These are phyloP conservation scores for Sonneratia alba DNA, from an alignment of 345 rosid genomes.

Conservation along the genomic window DNA sequence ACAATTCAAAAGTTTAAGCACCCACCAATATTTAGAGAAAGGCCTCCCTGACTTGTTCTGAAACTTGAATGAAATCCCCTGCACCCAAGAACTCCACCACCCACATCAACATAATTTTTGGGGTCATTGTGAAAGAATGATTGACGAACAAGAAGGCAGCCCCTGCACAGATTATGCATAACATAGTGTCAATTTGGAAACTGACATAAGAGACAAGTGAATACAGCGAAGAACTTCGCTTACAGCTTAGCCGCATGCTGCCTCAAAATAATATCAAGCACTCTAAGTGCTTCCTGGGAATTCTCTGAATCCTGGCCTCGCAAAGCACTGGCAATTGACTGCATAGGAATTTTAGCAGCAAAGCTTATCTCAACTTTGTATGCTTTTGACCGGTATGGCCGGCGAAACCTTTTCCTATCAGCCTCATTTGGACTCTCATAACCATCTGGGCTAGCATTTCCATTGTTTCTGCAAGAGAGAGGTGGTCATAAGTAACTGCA, in stretches of 20 bases:
- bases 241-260: slow-evolving; percentile 42
- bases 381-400: slow-evolving; percentile 23
- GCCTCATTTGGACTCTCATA: slow-evolving; percentile 24
- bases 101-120: slow-evolving; percentile 28
- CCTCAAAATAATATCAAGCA: slow-evolving; percentile 37
- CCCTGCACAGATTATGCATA: slow-evolving; percentile 16
- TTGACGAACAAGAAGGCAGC: slow-evolving; percentile 41
- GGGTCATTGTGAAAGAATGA: slow-evolving; percentile 37
- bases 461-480: slow-evolving; percentile 4
- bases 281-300: slow-evolving; percentile 37
- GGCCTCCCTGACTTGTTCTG: slow-evolving; percentile 36
- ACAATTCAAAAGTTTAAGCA: background rate
- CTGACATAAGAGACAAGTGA: background rate
- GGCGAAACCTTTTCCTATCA: slow-evolving; percentile 28
- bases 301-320: slow-evolving; percentile 29
- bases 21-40: slow-evolving; percentile 40
- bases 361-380: slow-evolving; percentile 30
- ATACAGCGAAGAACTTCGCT: background rate
- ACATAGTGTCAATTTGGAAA: no score
- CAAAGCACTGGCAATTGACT: slow-evolving; percentile 29
- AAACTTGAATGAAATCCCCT: slow-evolving; percentile 47
- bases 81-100: slow-evolving; percentile 41
- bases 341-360: slow-evolving; percentile 37
- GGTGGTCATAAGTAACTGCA: background rate
- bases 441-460: slow-evolving; percentile 22